These are phyloP conservation scores for Linum tenue DNA, from an alignment of 345 rosid genomes.

Conservation along the genomic window DNA sequence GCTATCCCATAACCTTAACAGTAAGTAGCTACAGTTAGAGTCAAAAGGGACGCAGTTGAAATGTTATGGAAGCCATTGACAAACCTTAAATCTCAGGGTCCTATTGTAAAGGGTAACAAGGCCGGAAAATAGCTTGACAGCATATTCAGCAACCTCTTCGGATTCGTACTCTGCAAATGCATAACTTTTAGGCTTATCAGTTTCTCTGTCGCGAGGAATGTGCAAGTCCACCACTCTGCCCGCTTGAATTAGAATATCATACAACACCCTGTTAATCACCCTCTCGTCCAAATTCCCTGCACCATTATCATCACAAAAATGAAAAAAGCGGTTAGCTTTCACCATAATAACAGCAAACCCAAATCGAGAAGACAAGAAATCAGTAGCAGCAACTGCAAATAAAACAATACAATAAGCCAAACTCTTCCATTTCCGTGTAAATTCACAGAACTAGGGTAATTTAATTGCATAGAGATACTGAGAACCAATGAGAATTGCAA, in stretches of 20 bases:
- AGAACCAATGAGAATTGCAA: not conserved
- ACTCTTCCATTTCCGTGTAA: too few relatives aligned
- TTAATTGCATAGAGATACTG: too few relatives aligned
- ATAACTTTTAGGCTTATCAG: slow-evolving; percentile 75
- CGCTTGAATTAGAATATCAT: slow-evolving; percentile 83
- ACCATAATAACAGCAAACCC: too few relatives aligned
- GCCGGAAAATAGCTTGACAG: slow-evolving; percentile 86
- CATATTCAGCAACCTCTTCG: slow-evolving; percentile 81
- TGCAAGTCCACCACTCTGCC: slow-evolving; percentile 70
- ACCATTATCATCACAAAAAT: not conserved
- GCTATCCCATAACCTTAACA: not conserved
- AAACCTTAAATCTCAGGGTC: slow-evolving; percentile 64
- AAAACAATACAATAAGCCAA: not conserved
- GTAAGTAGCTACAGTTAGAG: not conserved
- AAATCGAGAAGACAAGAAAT: too few relatives aligned
- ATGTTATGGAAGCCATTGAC: slow-evolving; percentile 11
- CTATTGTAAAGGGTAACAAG: slow-evolving; percentile 73
- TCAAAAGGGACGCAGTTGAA: not conserved
- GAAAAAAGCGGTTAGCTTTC: not conserved
- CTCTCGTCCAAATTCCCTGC: slow-evolving; percentile 80
- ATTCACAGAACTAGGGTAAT: too few relatives aligned
- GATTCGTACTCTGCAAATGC: slow-evolving; percentile 86
- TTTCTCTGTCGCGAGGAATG: slow-evolving; percentile 77
- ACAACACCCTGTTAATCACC: slow-evolving; percentile 76
- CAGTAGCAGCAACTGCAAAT: too few relatives aligned